Percentiles rank a stretch among this genome's conserved stretches.
Evolutionary conservation across 352 stramenopile genomes (phyloP).

Genomic region (Blastocystis sp.): DNA sequence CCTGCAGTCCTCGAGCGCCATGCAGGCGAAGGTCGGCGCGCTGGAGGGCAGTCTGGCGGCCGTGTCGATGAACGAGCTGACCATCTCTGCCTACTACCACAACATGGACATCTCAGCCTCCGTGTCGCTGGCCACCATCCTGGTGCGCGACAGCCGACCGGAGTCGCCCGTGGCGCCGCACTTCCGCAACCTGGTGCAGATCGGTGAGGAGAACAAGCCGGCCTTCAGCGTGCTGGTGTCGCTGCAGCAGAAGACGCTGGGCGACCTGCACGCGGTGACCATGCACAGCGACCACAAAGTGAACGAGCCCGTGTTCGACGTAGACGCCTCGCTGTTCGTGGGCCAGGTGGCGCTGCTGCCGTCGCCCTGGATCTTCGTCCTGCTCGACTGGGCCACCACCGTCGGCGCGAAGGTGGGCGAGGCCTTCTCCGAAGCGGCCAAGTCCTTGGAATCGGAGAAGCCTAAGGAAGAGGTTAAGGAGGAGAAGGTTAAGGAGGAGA

Average conservation of each 20-base stretch:
- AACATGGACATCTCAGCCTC: constrained; percentile 65
- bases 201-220: constrained; percentile 65
- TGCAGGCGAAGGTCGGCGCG: constrained; percentile 18
- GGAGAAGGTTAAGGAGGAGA: too few species aligned
- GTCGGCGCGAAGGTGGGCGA: constrained; percentile 9
- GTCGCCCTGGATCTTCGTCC: constrained; percentile 65
- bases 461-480: neutral
- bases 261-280: constrained; percentile 32
- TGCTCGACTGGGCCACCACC: constrained; percentile 48
- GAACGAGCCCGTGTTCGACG: constrained; percentile 48
- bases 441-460: neutral
- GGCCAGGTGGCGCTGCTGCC: constrained; percentile 31
- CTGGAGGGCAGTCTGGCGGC: constrained; percentile 44
- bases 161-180: constrained; percentile 18
- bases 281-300: constrained; percentile 24
- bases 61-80: constrained; percentile 34
- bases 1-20: constrained; percentile 25
- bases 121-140: constrained; percentile 1
- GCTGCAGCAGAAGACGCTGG: constrained; percentile 41
- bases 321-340: constrained; percentile 33
- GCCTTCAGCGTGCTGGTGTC: constrained; percentile 47
- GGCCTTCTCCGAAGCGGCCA: constrained; percentile 38
- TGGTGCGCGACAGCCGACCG: constrained; percentile 30
- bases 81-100: constrained; percentile 38
- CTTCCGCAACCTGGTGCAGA: constrained; percentile 42